These are phyloP conservation scores for Kwoniella newhampshirensis DNA, from an alignment of 768 basidiomycete species.

Conservation along the genomic window DNA sequence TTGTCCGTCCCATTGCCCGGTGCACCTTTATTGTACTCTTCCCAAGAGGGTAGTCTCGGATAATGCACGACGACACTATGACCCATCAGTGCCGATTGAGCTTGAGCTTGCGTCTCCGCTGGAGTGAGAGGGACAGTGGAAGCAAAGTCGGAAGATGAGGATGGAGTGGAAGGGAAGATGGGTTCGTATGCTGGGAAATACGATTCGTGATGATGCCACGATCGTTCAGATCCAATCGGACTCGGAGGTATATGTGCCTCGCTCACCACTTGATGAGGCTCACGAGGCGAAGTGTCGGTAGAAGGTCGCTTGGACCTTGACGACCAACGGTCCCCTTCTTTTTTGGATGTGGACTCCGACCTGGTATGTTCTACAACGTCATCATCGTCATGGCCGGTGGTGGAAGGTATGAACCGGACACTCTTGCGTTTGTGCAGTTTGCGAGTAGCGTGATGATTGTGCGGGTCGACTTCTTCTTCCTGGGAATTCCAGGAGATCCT, in stretches of 20 bases:
- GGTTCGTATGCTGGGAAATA: constrained; percentile 42
- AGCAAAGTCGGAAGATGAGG: constrained; percentile 10
- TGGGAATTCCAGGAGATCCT: no score
- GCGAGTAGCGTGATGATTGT: no score
- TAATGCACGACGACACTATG: constrained; percentile 35
- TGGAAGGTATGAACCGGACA: not conserved
- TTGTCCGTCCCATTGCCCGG: constrained; percentile 10
- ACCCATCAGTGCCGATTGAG: constrained; percentile 25
- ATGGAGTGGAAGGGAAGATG: constrained; percentile 12
- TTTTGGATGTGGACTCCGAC: no score
- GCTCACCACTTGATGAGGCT: no score
- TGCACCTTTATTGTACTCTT: constrained; percentile 24
- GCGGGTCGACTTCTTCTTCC: no score
- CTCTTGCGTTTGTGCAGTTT: no score
- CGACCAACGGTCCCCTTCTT: no score
- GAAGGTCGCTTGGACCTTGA: no score
- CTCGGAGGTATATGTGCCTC: constrained; percentile 5
- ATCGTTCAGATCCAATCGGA: constrained; percentile 10
- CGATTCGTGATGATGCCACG: constrained; percentile 44
- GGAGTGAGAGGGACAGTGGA: constrained; percentile 7
- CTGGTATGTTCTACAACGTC: no score
- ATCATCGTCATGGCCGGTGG: no score
- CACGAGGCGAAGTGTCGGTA: no score
- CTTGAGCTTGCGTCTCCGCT: constrained; percentile 24
- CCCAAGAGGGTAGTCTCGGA: constrained; percentile 36